Evolutionary conservation across 2,329 filamentous ascomycete genomes (phyloP), one percentile per base, ranked within the genome.

Genomic region (Sporothrix humicola): DNA sequence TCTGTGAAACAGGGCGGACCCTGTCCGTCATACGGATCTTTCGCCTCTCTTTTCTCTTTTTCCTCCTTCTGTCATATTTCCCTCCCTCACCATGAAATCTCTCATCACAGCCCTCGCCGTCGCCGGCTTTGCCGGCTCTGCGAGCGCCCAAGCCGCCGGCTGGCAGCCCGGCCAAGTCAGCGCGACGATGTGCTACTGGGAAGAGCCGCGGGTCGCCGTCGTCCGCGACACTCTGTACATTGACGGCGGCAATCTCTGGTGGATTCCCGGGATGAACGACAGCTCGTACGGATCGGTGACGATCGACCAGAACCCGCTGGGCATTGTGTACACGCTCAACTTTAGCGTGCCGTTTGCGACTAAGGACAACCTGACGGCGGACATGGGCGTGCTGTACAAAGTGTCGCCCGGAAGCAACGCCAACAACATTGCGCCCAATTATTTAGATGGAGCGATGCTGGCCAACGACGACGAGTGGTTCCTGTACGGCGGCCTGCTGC

Each of bases 141-240:
- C 76, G 58, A 59, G 76, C 46, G 85, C 83, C 20, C 87, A 88
- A 74, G 81, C 83, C 79, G 78, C 83, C 71, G 79, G 80, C 81
- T 91, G 89, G 88, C 71, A 77, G n/a, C 61, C 79, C 1, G 80
- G 81, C 52, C 87, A 91, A 79, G 81, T 88, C 71, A 90, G 87
- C 77, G 84, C 87, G 6, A 86, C 86, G 15, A 87, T 92, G 79
- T 92, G 89, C 79, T 80, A 79, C 66, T 92, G 90, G 90, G 71
- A 79, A 69, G 81, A 84, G 76, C 81, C 82, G 15, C 81, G 84
- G 91, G 90, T 85, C 75, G 85, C 86, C 52, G 81, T 90, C 2
- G 81, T 92, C 50, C 85, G 86, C 58, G 89, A 92, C 77, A 89
- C 86, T 1, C 81, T 92, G 17, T 92, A 91, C 78, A 79, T 93